These are phyloP conservation scores for Ambispora gerdemannii DNA, from an alignment of 192 early-diverging fungal species.

Conservation along the genomic window DNA sequence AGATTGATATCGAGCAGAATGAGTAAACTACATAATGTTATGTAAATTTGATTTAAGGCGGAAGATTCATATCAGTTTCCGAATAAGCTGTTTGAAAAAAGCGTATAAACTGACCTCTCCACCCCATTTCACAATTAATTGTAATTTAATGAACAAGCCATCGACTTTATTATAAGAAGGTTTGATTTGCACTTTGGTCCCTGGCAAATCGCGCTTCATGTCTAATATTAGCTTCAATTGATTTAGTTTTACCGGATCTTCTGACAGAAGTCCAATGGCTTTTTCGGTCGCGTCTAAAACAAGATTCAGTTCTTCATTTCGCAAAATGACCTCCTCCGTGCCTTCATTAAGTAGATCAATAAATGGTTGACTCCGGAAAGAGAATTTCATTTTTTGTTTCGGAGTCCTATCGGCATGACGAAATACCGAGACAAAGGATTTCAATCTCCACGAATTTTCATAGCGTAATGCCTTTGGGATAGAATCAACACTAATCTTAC, in stretches of 20 bases:
- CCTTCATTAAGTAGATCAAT: conserved; percentile 64
- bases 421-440: conserved; percentile 89
- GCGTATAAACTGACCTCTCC: conserved; percentile 57
- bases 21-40: conserved; percentile 68
- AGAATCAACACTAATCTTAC: conserved; percentile 50
- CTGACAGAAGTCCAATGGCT: conserved; percentile 54
- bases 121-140: conserved; percentile 97
- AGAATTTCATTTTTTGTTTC: conserved; percentile 95
- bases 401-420: conserved; percentile 96
- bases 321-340: conserved; percentile 77
- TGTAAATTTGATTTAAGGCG: no score
- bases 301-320: conserved; percentile 62
- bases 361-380: conserved; percentile 69
- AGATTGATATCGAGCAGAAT: conserved; percentile 85
- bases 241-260: conserved; percentile 50
- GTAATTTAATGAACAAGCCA: conserved; percentile 62
- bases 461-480: conserved; percentile 58
- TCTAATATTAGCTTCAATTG: conserved; percentile 74
- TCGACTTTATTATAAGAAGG: conserved; percentile 64
- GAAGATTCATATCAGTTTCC: not conserved
- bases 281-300: conserved; percentile 62
- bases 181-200: conserved; percentile 92
- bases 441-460: conserved; percentile 87
- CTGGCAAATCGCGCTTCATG: conserved; percentile 75
- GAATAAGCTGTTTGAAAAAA: not conserved